Conservation (phyloP, 805 yeast genomes). For the Cyberlindnera samutprakarnensis region DNA sequence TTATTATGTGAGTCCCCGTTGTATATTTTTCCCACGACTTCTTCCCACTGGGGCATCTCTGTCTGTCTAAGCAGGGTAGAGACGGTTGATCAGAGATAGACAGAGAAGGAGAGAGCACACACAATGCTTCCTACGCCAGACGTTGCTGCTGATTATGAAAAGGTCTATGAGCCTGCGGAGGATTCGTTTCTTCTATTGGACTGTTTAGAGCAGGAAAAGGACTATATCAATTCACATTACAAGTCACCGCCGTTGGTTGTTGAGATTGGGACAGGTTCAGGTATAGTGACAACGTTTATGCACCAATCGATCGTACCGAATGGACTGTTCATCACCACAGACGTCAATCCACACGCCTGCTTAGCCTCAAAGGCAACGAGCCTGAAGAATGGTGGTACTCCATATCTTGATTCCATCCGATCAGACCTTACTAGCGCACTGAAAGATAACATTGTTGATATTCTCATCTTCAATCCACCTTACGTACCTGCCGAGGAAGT, state of each 20-base stretch:
- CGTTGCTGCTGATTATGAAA: constrained; percentile 51
- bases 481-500: constrained; percentile 85
- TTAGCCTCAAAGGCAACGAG: constrained; percentile 40
- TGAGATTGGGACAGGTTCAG: constrained; percentile 92
- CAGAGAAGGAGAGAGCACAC: too few relatives aligned
- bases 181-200: constrained; percentile 85
- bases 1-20: too few relatives aligned
- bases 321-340: constrained; percentile 60
- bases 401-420: constrained; percentile 41
- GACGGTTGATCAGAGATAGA: too few relatives aligned
- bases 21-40: too few relatives aligned
- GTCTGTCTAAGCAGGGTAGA: too few relatives aligned
- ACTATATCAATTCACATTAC: constrained; percentile 26
- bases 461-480: constrained; percentile 89
- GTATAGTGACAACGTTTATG: constrained; percentile 76
- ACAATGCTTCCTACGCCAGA: constrained; percentile 84
- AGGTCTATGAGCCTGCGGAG: constrained; percentile 92
- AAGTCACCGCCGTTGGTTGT: constrained; percentile 54
- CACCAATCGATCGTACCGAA: constrained; percentile 47
- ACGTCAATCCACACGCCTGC: constrained; percentile 76
- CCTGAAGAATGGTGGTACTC: constrained; percentile 23
- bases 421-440: constrained; percentile 50
- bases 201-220: constrained; percentile 56
- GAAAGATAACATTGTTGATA: constrained; percentile 43
- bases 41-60: too few relatives aligned